phyloP scores from a whole-genome alignment of 176 grass and related monocot species.

The Triticum turgidum region DNA sequence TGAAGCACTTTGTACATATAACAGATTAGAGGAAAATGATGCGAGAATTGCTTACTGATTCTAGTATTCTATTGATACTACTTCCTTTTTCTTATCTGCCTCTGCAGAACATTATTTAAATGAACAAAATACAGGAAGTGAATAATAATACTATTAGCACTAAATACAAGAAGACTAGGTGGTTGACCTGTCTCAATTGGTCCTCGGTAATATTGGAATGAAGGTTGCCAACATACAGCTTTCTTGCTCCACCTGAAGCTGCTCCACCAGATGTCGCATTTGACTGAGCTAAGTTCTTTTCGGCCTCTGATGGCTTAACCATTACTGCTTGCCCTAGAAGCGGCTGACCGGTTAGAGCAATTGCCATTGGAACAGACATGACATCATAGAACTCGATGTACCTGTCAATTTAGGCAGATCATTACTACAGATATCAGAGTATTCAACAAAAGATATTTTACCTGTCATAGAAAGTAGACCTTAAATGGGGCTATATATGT shows the following conservation, averaged over 20 bases:
- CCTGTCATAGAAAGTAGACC: constrained; percentile 20
- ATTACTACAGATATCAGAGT: constrained; percentile 26
- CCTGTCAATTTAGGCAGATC: constrained; percentile 49
- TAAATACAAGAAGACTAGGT: constrained; percentile 7
- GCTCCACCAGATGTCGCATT: constrained; percentile 55
- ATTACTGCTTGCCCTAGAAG: constrained; percentile 90
- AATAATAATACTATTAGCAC: not conserved
- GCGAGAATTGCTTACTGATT: not conserved
- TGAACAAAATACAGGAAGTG: not conserved
- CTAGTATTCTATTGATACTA: not conserved
- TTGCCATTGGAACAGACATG: constrained; percentile 99
- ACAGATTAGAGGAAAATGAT: not conserved
- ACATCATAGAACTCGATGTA: constrained; percentile 99
- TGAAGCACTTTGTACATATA: not conserved
- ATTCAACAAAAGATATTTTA: constrained; percentile 20
- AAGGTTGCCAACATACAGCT: constrained; percentile 97
- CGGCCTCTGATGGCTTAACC: constrained; percentile 98
- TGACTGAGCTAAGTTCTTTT: constrained; percentile 95
- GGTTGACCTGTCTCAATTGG: constrained; percentile 81
- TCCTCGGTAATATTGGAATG: constrained; percentile 91
- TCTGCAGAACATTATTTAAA: not conserved
- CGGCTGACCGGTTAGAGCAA: constrained; percentile 77
- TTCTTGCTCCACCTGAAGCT: constrained; percentile 84
- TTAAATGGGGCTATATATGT: constrained; percentile 65
- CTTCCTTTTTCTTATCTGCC: not conserved